phyloP scores from a whole-genome alignment of 2,329 filamentous ascomycete genomes.

The Trichoderma arundinaceum region DNA sequence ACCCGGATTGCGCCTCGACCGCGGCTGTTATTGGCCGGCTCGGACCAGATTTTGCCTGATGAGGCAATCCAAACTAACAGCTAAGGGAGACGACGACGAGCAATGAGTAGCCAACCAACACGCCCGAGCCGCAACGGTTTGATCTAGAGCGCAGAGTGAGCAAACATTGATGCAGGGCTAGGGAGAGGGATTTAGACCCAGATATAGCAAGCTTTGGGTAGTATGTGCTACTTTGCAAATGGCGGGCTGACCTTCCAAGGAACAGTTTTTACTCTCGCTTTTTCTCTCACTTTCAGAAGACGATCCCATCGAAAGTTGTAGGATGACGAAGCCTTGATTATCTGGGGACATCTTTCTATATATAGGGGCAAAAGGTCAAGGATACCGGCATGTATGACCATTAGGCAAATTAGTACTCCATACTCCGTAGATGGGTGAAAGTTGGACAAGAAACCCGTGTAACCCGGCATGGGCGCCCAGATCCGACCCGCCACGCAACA shows the following conservation, averaged over 20 bases:
- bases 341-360: constrained; percentile 14
- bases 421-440: constrained; percentile 2
- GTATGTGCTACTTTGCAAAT: not conserved
- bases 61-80: constrained; percentile 18
- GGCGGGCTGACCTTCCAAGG: not conserved
- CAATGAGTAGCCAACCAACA: not conserved
- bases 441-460: not conserved
- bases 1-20: constrained; percentile 15
- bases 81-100: not conserved
- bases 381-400: not conserved
- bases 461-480: constrained; percentile 6
- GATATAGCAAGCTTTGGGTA: not conserved
- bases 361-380: constrained; percentile 12
- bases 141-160: constrained; percentile 6
- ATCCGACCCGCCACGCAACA: constrained; percentile 28
- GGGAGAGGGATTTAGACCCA: not conserved
- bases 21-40: constrained; percentile 23
- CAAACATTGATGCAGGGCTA: constrained; percentile 6
- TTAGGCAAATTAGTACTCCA: constrained; percentile 16
- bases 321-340: not conserved
- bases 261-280: too few species aligned
- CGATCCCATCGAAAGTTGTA: not conserved
- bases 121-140: not conserved
- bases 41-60: constrained; percentile 24
- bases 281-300: not conserved